Conservation (phyloP, 345 rosid genomes). For the Trapa bicornis region DNA sequence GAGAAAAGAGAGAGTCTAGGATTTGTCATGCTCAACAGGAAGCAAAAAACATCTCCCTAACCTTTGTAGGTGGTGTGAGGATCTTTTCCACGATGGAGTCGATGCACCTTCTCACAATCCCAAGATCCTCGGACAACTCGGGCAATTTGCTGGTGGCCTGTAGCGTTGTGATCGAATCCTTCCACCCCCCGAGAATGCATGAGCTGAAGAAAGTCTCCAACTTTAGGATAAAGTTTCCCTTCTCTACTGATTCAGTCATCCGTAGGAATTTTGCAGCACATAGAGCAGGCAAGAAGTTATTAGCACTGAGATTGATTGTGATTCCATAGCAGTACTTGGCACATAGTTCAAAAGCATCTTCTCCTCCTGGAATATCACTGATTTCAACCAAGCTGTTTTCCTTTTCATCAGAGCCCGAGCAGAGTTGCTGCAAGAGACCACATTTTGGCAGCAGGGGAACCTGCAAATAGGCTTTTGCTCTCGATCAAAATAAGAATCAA, state of each 20-base stretch:
- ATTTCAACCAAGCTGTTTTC: constrained; percentile 47
- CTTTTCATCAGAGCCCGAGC: constrained; percentile 34
- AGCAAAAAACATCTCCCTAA: constrained; percentile 5
- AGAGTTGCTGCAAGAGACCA: constrained; percentile 61
- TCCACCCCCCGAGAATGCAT: constrained; percentile 92
- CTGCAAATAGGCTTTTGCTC: constrained; percentile 34
- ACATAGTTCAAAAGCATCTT: constrained; percentile 85
- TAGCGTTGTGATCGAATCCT: constrained; percentile 65
- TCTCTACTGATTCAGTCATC: constrained; percentile 76
- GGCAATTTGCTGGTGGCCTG: constrained; percentile 52
- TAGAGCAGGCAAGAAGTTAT: constrained; percentile 68
- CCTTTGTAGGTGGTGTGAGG: constrained; percentile 67
- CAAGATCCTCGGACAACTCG: constrained; percentile 86
- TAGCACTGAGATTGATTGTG: constrained; percentile 72
- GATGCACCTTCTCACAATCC: constrained; percentile 69
- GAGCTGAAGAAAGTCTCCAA: constrained; percentile 85
- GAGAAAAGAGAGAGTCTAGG: not conserved
- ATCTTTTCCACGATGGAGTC: constrained; percentile 78
- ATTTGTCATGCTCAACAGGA: not conserved
- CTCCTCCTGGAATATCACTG: constrained; percentile 88
- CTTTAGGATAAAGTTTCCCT: constrained; percentile 65
- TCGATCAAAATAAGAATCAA: not conserved
- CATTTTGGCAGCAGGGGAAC: constrained; percentile 74
- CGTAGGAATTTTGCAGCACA: constrained; percentile 88
- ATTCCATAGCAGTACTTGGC: constrained; percentile 95